A percentile compares a stretch with the other conserved stretches of the same genome.
Evolutionary conservation across 2,329 filamentous ascomycete species (phyloP).

Genomic region (Penicillium hesseltinei): DNA sequence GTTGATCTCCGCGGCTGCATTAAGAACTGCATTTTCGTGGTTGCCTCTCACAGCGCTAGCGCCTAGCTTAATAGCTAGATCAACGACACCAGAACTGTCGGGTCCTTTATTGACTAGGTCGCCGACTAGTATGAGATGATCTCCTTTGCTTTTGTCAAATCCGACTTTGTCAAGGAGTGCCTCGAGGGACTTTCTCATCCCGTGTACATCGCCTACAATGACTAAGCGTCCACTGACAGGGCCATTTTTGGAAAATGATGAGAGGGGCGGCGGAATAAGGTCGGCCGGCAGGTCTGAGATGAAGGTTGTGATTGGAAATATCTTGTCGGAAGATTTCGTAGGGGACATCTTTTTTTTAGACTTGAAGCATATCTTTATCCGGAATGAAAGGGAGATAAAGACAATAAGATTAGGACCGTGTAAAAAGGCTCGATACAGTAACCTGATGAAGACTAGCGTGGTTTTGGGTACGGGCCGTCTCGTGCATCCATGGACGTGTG

Average conservation of each 20-base stretch:
- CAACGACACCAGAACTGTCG: slow-evolving; percentile 22
- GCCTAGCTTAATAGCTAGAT: slow-evolving; percentile 20
- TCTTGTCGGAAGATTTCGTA: slow-evolving; percentile 2
- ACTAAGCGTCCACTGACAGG: slow-evolving; percentile 14
- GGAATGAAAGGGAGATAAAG: too few relatives aligned
- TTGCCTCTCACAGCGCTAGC: slow-evolving; percentile 27
- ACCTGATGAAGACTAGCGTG: not conserved
- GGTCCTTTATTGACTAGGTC: slow-evolving; percentile 25
- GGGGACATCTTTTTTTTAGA: not conserved
- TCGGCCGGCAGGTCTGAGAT: slow-evolving; percentile 15
- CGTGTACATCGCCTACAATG: slow-evolving; percentile 24
- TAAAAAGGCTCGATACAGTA: not conserved
- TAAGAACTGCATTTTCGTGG: slow-evolving; percentile 26
- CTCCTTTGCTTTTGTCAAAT: slow-evolving; percentile 17
- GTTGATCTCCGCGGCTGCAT: slow-evolving; percentile 17
- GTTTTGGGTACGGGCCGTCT: not conserved
- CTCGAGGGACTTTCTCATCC: slow-evolving; percentile 20
- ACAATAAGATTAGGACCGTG: too few relatives aligned
- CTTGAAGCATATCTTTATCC: too few relatives aligned
- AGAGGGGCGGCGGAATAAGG: slow-evolving; percentile 1
- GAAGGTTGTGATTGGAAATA: slow-evolving; percentile 16
- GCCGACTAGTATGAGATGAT: slow-evolving; percentile 22
- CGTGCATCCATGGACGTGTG: not conserved
- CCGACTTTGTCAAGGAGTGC: slow-evolving; percentile 15
- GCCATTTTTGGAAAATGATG: slow-evolving; percentile 6